Base-by-base conservation (phyloP, 2,329 filamentous ascomycete genomes). In the Claviceps fusiformis region DNA sequence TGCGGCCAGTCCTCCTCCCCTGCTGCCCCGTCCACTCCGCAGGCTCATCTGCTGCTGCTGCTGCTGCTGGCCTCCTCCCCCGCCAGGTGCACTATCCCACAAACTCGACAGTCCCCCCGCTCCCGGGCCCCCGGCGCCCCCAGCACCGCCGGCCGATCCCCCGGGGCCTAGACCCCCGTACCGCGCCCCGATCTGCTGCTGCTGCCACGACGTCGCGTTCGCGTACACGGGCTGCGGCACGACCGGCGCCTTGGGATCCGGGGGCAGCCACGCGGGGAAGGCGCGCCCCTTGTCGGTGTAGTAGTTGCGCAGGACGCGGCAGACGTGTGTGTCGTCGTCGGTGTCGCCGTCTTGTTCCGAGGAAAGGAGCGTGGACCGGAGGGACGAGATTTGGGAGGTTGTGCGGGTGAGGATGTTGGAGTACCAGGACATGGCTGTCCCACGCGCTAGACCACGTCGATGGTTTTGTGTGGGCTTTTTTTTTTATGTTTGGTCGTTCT, bases 281-380 rank as follows among this genome's bases (percentile, higher is more conserved):
- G 83, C 77, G 27, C 85, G 83, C 62, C 86, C 87, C 66, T 95
- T 93, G 69, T 97, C 91, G 53, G 77, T 81, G 76, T 98, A 97
- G 78, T 97, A 95, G 63, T 83, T 86, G 64, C 93, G 87, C 31
- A 98, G 82, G 41, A 95, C 90, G 64, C 93, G 88, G 71, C 89
- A 95, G 65, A 97, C 87, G 74, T 97, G 90, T 3, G 90, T 95
- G 73, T 95, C 89, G 73, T 97, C 91, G 71, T 95, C 80, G 59
- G 82, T 85, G 66, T 87, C 83, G 70, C 85, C 84, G 69, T 86
- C 83, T 62, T 77, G 74, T 61, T 86, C 83, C 67, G 76, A 74
- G 60, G 78, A 73, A 54, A 87, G 81, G 59, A 91, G 82, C 58
- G 89, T 82, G 58, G 85, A 85, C 63, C 81, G 80, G 54, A 84